These are phyloP conservation scores for Aspergillus sp. DNA, from an alignment of 2,329 filamentous ascomycete species.

Conservation along the genomic window DNA sequence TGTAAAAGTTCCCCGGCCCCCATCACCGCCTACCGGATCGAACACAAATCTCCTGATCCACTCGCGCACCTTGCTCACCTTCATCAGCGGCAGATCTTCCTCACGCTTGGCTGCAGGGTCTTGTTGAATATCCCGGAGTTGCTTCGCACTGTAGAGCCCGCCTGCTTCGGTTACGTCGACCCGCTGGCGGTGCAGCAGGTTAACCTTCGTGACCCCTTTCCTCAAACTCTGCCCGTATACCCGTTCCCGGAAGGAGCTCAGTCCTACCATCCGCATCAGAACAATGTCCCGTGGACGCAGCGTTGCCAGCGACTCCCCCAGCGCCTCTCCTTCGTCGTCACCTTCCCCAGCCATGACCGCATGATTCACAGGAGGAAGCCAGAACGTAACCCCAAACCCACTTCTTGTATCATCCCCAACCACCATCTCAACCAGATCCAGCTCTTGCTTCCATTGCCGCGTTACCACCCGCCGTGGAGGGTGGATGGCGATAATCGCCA, in stretches of 20 bases:
- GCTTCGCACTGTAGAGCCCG: constrained; percentile 59
- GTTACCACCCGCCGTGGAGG: constrained; percentile 69
- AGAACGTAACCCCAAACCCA: constrained; percentile 81
- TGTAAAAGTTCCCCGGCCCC: neutral
- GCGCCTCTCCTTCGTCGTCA: constrained; percentile 26
- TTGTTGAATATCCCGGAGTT: constrained; percentile 40
- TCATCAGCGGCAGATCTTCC: constrained; percentile 58
- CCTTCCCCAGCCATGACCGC: constrained; percentile 2
- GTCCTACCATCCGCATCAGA: constrained; percentile 74
- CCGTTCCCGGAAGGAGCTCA: constrained; percentile 71
- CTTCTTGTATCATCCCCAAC: constrained; percentile 83
- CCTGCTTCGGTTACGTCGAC: constrained; percentile 54
- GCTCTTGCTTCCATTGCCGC: constrained; percentile 50
- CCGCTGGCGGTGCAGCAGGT: constrained; percentile 63
- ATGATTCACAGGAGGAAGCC: constrained; percentile 58
- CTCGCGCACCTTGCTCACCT: constrained; percentile 67
- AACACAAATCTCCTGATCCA: constrained; percentile 74
- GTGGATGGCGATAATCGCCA: constrained; percentile 72
- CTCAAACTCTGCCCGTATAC: constrained; percentile 85
- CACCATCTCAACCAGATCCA: constrained; percentile 72
- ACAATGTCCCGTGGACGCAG: constrained; percentile 75
- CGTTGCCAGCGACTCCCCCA: constrained; percentile 45
- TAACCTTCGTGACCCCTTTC: constrained; percentile 67
- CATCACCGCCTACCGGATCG: constrained; percentile 33
- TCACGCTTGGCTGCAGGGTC: constrained; percentile 24